Percentiles rank a stretch among this genome's conserved stretches.
phyloP scores from a whole-genome alignment of 257 asterid species.

The Jaltomata sinuosa region DNA sequence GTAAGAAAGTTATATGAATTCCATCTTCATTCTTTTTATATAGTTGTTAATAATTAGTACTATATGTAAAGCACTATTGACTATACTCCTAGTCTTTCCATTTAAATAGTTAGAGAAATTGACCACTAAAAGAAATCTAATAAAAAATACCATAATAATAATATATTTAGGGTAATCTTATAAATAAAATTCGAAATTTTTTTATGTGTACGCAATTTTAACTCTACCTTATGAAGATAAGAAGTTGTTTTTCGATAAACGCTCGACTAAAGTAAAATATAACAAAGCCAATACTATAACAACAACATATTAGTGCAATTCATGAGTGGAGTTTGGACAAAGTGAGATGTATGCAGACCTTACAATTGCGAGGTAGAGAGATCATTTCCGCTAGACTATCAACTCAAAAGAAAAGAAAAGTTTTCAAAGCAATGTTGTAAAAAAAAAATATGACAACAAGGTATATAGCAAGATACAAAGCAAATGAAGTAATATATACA shows the following conservation, averaged over 20 bases:
- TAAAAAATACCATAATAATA: neutral
- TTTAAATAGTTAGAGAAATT: neutral
- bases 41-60: neutral
- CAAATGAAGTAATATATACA: neutral
- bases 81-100: neutral
- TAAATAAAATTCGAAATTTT: too few relatives aligned
- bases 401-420: neutral
- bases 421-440: neutral
- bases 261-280: accelerated
- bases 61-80: neutral
- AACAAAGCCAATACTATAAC: neutral
- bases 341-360: too few relatives aligned
- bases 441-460: too few relatives aligned
- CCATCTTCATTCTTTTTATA: neutral
- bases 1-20: neutral
- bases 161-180: neutral
- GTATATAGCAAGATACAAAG: too few relatives aligned
- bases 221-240: accelerated
- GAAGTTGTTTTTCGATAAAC: accelerated
- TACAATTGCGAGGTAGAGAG: accelerated
- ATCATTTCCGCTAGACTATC: neutral
- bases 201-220: accelerated
- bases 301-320: neutral
- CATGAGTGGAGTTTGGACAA: neutral
- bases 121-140: neutral